Evolutionary conservation across 345 rosid species (phyloP).

Genomic region (Rhodamnia argentea): DNA sequence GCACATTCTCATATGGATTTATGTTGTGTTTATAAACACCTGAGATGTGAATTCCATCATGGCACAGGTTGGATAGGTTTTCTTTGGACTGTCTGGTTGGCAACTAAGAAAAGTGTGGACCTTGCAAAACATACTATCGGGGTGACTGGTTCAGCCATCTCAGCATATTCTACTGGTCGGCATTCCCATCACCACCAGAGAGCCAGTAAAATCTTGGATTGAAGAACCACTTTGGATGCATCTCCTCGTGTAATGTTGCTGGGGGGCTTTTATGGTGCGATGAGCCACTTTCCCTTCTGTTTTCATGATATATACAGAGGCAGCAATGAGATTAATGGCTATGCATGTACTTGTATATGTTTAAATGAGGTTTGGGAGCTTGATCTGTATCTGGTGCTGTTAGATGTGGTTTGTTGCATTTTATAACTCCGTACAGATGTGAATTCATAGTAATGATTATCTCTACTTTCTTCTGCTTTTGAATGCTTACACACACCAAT

Average conservation of each 20-base stretch:
- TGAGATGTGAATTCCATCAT: background rate
- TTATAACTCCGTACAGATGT: background rate
- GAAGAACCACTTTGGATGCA: background rate
- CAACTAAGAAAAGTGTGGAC: conserved; percentile 40
- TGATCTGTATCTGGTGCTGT: background rate
- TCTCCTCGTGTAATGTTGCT: background rate
- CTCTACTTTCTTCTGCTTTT: background rate
- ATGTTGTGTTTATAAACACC: background rate
- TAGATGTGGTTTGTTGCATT: background rate
- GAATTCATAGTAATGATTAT: background rate
- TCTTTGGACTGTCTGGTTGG: conserved; percentile 64
- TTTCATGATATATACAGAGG: background rate
- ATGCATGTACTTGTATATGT: background rate
- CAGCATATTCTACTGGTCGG: conserved; percentile 30
- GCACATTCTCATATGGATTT: background rate
- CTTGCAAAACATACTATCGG: conserved; percentile 53
- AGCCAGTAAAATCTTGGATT: conserved; percentile 3
- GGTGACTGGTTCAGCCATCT: conserved; percentile 48
- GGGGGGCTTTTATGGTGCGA: background rate
- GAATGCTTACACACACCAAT: background rate
- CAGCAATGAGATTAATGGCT: background rate
- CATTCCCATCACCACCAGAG: conserved; percentile 11
- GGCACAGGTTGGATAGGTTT: conserved; percentile 86
- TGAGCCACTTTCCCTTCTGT: background rate
- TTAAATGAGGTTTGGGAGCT: background rate